Conservation (phyloP, 2,329 filamentous ascomycete species). For the Dothiorella sarmentorum region DNA sequence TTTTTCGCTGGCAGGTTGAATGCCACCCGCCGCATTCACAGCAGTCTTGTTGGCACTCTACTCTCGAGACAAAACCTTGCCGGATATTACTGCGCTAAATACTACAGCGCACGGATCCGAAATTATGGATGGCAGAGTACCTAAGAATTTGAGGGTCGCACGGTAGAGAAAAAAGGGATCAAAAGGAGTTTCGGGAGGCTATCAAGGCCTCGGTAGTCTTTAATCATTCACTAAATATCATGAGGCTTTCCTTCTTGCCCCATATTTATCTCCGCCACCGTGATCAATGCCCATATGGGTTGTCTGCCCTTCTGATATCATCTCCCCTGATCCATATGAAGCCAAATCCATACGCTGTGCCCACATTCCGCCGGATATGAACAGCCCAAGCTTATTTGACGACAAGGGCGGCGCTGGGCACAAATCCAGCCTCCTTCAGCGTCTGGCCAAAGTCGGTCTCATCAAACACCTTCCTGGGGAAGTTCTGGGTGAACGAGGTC, state of each 20-base stretch:
- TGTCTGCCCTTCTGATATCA: neutral
- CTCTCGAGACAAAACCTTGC: neutral
- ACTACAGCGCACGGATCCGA: neutral
- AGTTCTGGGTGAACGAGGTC: slow-evolving; percentile 77
- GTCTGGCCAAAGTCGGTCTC: slow-evolving; percentile 78
- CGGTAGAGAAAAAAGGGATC: neutral
- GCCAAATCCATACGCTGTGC: neutral
- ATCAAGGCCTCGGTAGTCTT: neutral
- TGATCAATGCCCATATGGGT: neutral
- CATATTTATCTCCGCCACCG: neutral
- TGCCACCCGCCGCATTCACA: neutral
- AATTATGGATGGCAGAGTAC: neutral
- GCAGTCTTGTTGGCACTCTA: neutral
- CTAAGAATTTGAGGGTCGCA: neutral
- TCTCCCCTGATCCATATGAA: neutral
- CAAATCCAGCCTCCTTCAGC: slow-evolving; percentile 84
- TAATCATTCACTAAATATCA: neutral
- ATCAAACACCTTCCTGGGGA: slow-evolving; percentile 77
- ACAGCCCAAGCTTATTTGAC: slow-evolving; percentile 48
- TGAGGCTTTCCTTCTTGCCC: neutral
- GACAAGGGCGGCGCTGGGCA: slow-evolving; percentile 86
- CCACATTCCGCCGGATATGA: neutral
- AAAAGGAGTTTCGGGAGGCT: neutral
- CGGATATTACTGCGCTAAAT: neutral
- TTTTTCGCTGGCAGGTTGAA: neutral